Conservation (phyloP, 2,329 filamentous ascomycete genomes). For the Biscogniauxia sp. region DNA sequence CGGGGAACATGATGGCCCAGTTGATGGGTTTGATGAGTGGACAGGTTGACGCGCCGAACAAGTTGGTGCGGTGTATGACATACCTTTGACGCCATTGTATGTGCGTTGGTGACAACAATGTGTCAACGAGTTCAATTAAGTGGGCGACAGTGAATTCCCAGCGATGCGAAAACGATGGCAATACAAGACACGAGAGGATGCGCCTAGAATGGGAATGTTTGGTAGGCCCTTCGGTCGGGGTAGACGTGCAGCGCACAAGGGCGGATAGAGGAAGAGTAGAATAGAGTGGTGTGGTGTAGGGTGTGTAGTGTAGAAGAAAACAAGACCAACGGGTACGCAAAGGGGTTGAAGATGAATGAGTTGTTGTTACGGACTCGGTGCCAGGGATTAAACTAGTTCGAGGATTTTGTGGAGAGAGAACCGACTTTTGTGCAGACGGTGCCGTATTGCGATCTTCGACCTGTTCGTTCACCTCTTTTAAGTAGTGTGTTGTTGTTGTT, state of each 20-base stretch:
- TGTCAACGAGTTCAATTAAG: conserved; percentile 16
- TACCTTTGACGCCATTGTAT: conserved; percentile 42
- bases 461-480: background rate
- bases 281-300: too few relatives aligned
- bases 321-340: background rate
- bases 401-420: background rate
- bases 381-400: background rate
- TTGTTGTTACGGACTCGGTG: background rate
- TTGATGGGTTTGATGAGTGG: too few relatives aligned
- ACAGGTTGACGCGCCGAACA: background rate
- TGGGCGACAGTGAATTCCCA: conserved; percentile 9
- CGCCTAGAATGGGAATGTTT: background rate
- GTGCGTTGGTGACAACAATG: conserved; percentile 8
- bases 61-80: conserved; percentile 15
- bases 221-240: background rate
- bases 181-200: background rate
- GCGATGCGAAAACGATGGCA: background rate
- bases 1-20: background rate
- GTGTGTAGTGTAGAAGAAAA: background rate
- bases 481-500: too few relatives aligned
- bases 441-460: background rate
- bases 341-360: background rate
- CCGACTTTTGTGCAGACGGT: background rate
- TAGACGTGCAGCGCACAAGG: background rate
- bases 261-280: background rate